Percentiles rank a stretch among this genome's conserved stretches.
Conservation (phyloP, 2,329 filamentous ascomycete genomes). For the Pestalotiopsis sp. region DNA sequence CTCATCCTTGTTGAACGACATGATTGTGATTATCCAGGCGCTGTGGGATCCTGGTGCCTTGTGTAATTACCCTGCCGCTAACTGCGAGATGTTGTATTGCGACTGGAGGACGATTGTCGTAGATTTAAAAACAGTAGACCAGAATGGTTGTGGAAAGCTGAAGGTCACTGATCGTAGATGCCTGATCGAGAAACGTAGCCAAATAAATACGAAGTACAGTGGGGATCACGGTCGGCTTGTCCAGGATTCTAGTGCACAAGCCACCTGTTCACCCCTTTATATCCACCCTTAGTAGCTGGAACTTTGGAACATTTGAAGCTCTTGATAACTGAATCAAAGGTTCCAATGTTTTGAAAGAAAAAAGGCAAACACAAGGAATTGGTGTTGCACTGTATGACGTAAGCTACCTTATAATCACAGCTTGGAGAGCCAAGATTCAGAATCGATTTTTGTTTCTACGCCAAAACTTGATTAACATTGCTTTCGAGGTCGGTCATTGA, state of each 20-base stretch:
- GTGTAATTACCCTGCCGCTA: neutral
- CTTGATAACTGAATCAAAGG: too few relatives aligned
- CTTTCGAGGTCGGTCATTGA: too few relatives aligned
- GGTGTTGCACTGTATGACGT: too few relatives aligned
- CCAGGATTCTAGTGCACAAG: neutral
- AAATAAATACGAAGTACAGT: neutral
- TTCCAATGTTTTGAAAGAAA: too few relatives aligned
- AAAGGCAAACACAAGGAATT: too few relatives aligned
- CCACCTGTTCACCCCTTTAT: neutral
- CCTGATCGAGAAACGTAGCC: neutral
- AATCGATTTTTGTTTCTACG: too few relatives aligned
- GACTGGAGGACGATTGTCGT: neutral
- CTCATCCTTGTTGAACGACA: slow-evolving; percentile 21
- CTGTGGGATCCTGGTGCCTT: neutral
- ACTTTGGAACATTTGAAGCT: too few relatives aligned
- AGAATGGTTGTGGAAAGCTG: neutral
- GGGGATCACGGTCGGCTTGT: neutral
- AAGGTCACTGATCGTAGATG: neutral
- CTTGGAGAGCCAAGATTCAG: too few relatives aligned
- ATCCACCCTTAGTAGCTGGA: too few relatives aligned
- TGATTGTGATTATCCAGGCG: neutral
- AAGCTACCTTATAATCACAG: too few relatives aligned
- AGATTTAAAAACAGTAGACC: neutral
- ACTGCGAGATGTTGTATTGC: neutral
- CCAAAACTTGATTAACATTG: too few relatives aligned